Percentiles rank a stretch among this genome's conserved stretches.
Evolutionary conservation across 2,329 filamentous ascomycete genomes (phyloP).

Genomic region (Colletotrichum cuscutae): DNA sequence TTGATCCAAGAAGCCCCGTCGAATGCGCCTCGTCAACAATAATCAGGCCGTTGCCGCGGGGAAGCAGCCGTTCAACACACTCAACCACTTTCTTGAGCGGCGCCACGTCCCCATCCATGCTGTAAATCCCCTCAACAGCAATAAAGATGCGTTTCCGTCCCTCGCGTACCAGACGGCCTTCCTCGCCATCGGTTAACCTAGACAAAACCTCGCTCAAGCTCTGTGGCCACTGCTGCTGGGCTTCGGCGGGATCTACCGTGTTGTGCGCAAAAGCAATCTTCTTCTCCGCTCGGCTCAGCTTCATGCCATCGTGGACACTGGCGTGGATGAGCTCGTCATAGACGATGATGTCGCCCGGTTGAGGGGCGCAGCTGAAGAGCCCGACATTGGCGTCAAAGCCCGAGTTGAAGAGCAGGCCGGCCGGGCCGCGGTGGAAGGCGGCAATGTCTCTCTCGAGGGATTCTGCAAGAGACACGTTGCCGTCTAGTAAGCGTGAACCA

Average conservation of each 20-base stretch:
- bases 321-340: slow-evolving; percentile 84
- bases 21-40: slow-evolving; percentile 78
- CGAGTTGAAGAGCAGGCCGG: slow-evolving; percentile 65
- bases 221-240: not conserved
- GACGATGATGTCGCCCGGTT: slow-evolving; percentile 70
- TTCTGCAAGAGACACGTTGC: slow-evolving; percentile 58
- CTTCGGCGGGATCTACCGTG: slow-evolving; percentile 43
- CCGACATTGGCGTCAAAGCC: slow-evolving; percentile 76
- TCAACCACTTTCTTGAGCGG: slow-evolving; percentile 70
- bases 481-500: slow-evolving; percentile 64
- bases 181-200: slow-evolving; percentile 45
- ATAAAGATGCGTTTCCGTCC: slow-evolving; percentile 69
- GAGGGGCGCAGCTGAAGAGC: slow-evolving; percentile 69
- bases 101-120: slow-evolving; percentile 83
- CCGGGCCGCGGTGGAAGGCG: slow-evolving; percentile 55
- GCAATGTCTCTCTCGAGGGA: slow-evolving; percentile 58
- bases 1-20: slow-evolving; percentile 66
- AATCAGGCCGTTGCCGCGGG: slow-evolving; percentile 67
- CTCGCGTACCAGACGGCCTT: slow-evolving; percentile 43
- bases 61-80: slow-evolving; percentile 65
- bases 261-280: slow-evolving; percentile 69
- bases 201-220: slow-evolving; percentile 43
- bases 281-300: slow-evolving; percentile 64
- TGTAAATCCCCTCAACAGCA: slow-evolving; percentile 79
- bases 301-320: slow-evolving; percentile 82